phyloP scores from a whole-genome alignment of 1,139 yeast species.

The Pneumocystis jirovecii region DNA sequence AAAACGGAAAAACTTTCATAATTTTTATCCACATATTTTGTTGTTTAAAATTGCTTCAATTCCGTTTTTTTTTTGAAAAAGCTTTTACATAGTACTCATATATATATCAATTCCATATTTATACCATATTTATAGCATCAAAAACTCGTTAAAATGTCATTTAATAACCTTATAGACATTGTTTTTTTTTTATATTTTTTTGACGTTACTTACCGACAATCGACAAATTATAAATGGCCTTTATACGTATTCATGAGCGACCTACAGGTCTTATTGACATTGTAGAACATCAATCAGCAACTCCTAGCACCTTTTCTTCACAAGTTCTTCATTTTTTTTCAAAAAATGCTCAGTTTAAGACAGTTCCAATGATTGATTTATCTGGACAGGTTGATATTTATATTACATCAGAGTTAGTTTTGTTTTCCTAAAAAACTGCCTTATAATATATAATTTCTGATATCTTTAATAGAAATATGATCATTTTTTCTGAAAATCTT shows the following conservation, averaged over 20 bases:
- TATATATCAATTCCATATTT: too few relatives aligned
- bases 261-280: background rate
- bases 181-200: too few relatives aligned
- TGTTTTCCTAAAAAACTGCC: background rate
- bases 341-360: background rate
- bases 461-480: background rate
- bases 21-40: background rate
- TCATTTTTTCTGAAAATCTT: background rate
- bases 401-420: background rate
- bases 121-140: too few relatives aligned
- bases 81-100: too few relatives aligned
- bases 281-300: background rate
- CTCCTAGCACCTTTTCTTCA: background rate
- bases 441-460: background rate
- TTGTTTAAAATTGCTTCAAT: too few relatives aligned
- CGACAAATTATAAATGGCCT: background rate
- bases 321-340: background rate
- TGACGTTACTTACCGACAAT: background rate
- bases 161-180: too few relatives aligned
- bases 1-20: background rate
- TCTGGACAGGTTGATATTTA: background rate
- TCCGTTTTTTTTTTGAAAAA: too few relatives aligned
- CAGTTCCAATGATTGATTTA: background rate
- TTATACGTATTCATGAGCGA: background rate
- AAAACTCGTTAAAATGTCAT: too few relatives aligned